Conservation (phyloP, 495 filamentous ascomycete genomes). For the Friedmanniomyces endolithicus region DNA sequence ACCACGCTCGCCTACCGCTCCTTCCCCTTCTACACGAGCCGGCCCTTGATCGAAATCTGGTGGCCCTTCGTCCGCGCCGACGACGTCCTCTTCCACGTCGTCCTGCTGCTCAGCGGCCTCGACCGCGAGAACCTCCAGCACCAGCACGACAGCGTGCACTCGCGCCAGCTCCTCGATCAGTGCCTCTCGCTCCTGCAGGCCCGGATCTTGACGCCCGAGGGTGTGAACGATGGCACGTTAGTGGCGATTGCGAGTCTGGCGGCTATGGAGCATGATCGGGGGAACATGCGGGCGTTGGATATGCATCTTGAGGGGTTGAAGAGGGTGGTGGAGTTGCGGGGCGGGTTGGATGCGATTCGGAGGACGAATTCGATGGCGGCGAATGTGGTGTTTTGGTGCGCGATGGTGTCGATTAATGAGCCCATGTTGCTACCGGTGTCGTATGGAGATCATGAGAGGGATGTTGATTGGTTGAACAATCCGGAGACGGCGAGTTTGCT, state of each 20-base stretch:
- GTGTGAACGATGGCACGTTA: slow-evolving; percentile 6
- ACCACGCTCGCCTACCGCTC: slow-evolving; percentile 12
- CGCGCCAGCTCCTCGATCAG: slow-evolving; percentile 7
- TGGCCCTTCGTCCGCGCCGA: slow-evolving; percentile 18
- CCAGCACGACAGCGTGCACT: not conserved
- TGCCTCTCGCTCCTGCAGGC: slow-evolving; percentile 7
- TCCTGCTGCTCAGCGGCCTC: slow-evolving; percentile 10
- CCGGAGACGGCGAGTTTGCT: slow-evolving; percentile 5
- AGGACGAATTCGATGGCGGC: slow-evolving; percentile 10
- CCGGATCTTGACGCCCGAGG: slow-evolving; percentile 4
- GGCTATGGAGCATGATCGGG: slow-evolving; percentile 16
- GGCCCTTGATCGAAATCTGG: slow-evolving; percentile 14
- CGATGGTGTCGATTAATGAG: slow-evolving; percentile 18
- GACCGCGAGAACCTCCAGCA: slow-evolving; percentile 3
- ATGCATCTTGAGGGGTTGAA: slow-evolving; percentile 15
- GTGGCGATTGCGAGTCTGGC: slow-evolving; percentile 13
- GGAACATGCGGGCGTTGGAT: slow-evolving; percentile 13
- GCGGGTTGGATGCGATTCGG: slow-evolving; percentile 14
- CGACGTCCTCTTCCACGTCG: slow-evolving; percentile 17
- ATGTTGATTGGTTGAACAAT: slow-evolving; percentile 6
- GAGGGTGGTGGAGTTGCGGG: slow-evolving; percentile 10
- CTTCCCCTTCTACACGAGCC: slow-evolving; percentile 16
- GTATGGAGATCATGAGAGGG: slow-evolving; percentile 1
- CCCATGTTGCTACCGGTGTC: slow-evolving; percentile 8
- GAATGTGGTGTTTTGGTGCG: slow-evolving; percentile 16